Evolutionary conservation across 1,284 basidiomycete genomes (phyloP).

Genomic region (Cutaneotrichosporon sp.): DNA sequence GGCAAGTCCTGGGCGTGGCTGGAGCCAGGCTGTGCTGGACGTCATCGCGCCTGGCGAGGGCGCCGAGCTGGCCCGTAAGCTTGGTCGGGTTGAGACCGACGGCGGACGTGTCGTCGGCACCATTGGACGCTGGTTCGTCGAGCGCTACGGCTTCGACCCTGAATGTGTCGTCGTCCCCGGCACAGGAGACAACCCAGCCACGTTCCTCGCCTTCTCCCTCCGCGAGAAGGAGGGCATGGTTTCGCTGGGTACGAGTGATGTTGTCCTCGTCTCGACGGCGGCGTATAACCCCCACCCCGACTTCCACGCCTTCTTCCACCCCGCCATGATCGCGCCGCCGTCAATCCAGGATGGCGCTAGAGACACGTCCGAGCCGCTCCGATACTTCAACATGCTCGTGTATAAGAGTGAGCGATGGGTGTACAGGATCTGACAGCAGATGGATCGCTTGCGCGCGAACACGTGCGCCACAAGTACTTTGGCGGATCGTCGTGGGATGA

Average conservation of each 20-base stretch:
- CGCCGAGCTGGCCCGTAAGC: conserved; percentile 67
- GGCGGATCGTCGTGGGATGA: conserved; percentile 62
- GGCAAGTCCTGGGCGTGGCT: conserved; percentile 67
- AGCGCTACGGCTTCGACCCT: conserved; percentile 71
- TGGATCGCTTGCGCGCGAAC: conserved; percentile 75
- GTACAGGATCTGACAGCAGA: conserved; percentile 62
- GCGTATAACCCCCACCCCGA: conserved; percentile 54
- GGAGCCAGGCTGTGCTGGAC: conserved; percentile 64
- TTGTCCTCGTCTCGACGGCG: conserved; percentile 69
- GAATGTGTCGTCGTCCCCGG: conserved; percentile 80
- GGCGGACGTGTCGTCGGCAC: conserved; percentile 66
- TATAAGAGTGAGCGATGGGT: conserved; percentile 52
- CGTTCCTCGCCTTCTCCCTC: conserved; percentile 69
- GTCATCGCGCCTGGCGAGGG: conserved; percentile 53
- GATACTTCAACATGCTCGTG: conserved; percentile 56
- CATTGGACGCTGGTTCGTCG: conserved; percentile 69
- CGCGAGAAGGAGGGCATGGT: conserved; percentile 69
- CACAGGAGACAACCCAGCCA: conserved; percentile 89
- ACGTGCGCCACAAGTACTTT: conserved; percentile 70
- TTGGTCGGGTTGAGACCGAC: conserved; percentile 72
- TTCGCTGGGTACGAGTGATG: conserved; percentile 88
- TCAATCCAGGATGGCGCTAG: conserved; percentile 24
- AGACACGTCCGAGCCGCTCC: conserved; percentile 23
- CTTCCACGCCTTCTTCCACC: conserved; percentile 57
- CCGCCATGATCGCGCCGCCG: conserved; percentile 48